Conservation (phyloP, 352 stramenopile genomes). For the Pythium plurisporium region DNA sequence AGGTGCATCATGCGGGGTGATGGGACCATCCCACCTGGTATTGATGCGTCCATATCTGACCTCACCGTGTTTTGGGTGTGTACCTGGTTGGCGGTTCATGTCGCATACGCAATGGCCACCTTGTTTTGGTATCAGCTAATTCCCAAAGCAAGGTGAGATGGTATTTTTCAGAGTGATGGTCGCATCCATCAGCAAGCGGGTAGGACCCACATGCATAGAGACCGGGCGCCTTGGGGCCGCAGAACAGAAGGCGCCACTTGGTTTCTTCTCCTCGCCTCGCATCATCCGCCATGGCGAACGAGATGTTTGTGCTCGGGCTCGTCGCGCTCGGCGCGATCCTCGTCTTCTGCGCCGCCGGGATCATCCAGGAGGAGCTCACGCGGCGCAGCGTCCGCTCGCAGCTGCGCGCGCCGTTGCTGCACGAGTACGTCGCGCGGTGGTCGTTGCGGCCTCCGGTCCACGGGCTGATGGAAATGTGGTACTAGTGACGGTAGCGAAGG, state of each 20-base stretch:
- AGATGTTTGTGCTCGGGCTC: conserved; percentile 16
- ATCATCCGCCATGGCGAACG: conserved; percentile 5
- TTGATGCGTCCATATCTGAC: not conserved
- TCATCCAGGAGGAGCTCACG: conserved; percentile 35
- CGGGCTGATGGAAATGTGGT: not conserved
- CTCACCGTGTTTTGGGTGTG: not conserved
- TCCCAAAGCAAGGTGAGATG: not conserved
- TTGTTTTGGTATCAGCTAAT: not conserved
- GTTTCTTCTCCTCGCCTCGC: not conserved
- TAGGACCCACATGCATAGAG: not conserved
- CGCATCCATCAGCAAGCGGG: too few relatives aligned
- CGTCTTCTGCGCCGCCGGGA: conserved; percentile 45
- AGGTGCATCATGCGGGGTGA: not conserved
- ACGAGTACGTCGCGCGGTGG: conserved; percentile 37
- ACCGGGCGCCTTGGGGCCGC: not conserved
- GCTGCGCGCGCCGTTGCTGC: conserved; percentile 46
- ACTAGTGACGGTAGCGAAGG: conserved; percentile 1
- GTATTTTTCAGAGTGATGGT: too few relatives aligned
- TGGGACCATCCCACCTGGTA: not conserved
- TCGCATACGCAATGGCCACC: not conserved
- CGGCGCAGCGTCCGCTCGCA: conserved; percentile 37
- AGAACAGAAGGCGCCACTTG: conserved; percentile 11
- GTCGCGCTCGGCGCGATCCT: conserved; percentile 38
- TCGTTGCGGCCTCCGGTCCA: too few relatives aligned
- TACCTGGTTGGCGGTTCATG: not conserved